phyloP scores from a whole-genome alignment of 208 protist genomes.

The Trypanosoma boissoni region DNA sequence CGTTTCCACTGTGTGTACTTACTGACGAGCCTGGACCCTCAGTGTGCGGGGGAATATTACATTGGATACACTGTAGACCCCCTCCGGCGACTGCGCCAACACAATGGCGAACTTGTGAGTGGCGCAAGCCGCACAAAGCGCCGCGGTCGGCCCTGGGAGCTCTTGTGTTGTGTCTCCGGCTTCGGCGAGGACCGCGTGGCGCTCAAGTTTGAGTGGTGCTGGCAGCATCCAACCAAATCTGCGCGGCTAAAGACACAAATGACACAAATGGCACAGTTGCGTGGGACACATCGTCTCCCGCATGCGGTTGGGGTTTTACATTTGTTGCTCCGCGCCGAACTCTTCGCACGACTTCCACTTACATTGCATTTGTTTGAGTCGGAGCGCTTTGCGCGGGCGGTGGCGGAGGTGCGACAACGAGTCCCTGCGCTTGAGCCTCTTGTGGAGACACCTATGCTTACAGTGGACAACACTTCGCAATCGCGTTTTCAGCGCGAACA shows the following conservation, averaged over 20 bases:
- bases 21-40: slow-evolving; percentile 71
- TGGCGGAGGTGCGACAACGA: slow-evolving; percentile 24
- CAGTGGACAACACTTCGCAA: slow-evolving; percentile 46
- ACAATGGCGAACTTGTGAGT: slow-evolving; percentile 93
- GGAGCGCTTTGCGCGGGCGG: slow-evolving; percentile 29
- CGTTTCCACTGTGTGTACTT: slow-evolving; percentile 91
- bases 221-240: slow-evolving; percentile 85
- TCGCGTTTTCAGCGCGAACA: slow-evolving; percentile 43
- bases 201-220: slow-evolving; percentile 95
- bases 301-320: slow-evolving; percentile 67
- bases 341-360: slow-evolving; percentile 69
- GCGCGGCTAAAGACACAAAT: slow-evolving; percentile 42
- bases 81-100: slow-evolving; percentile 88
- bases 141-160: slow-evolving; percentile 84
- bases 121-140: slow-evolving; percentile 82
- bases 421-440: slow-evolving; percentile 32
- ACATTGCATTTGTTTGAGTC: slow-evolving; percentile 74
- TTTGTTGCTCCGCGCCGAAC: slow-evolving; percentile 43
- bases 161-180: slow-evolving; percentile 91
- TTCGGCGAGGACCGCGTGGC: slow-evolving; percentile 88
- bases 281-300: slow-evolving; percentile 42
- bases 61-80: slow-evolving; percentile 95
- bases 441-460: slow-evolving; percentile 39
- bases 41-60: slow-evolving; percentile 72
- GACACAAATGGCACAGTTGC: slow-evolving; percentile 1